phyloP scores from a whole-genome alignment of 495 filamentous ascomycete species.

The Daldinia childiae region DNA sequence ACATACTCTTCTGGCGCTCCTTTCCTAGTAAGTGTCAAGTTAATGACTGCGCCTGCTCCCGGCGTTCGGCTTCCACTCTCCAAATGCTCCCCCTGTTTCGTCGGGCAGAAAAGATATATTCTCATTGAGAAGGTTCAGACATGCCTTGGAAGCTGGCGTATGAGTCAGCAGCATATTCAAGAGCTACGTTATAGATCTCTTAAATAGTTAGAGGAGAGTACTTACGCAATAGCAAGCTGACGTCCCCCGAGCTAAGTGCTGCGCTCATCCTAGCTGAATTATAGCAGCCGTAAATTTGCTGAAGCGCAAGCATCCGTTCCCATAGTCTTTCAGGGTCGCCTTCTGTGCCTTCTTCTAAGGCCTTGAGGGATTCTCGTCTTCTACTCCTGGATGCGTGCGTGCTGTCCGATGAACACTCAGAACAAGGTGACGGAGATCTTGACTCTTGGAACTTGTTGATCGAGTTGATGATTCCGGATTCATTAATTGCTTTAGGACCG shows the following conservation, averaged over 20 bases:
- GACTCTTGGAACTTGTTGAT: conserved; percentile 27
- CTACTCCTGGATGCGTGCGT: conserved; percentile 25
- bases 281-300: conserved; percentile 56
- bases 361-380: conserved; percentile 44
- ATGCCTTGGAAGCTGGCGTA: conserved; percentile 51
- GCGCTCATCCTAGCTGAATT: conserved; percentile 57
- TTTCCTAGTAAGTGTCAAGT: not conserved
- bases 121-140: conserved; percentile 57
- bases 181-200: conserved; percentile 8
- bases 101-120: conserved; percentile 54
- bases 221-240: conserved; percentile 52
- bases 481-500: conserved; percentile 16
- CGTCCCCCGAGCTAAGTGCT: conserved; percentile 50
- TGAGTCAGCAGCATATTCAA: conserved; percentile 22
- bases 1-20: not conserved
- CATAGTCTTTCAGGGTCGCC: conserved; percentile 53
- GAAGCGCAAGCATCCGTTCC: conserved; percentile 57
- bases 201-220: conserved; percentile 13
- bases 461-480: conserved; percentile 18
- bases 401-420: conserved; percentile 26
- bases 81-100: conserved; percentile 37
- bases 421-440: conserved; percentile 41
- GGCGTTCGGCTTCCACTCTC: conserved; percentile 13
- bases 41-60: conserved; percentile 13
- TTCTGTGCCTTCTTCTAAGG: conserved; percentile 44